Evolutionary conservation across 805 yeast species (phyloP), one percentile per base, ranked within the genome.

Genomic region (Kluyveromyces dobzhanskii): DNA sequence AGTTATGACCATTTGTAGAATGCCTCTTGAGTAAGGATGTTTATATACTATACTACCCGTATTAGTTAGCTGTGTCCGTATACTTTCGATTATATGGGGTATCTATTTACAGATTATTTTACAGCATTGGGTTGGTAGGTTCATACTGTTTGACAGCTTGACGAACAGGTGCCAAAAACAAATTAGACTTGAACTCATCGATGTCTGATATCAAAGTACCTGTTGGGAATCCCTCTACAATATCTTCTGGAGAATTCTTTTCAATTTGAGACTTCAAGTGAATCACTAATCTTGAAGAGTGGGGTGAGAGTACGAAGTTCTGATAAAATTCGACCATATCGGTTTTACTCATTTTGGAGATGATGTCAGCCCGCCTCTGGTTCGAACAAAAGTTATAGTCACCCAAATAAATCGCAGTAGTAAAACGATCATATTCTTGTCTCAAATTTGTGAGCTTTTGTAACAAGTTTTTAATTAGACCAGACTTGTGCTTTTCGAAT

Each of bases 401-500:
- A 4, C 96, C 96, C 41, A 76, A 69, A 23, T 75, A 73, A 41
- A 92, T 81, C 11, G 76, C 69, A 39, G 71, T 67, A 75, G 86
- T 78, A 57, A 75, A 80, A 49, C 79, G 66, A 8, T 64, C 54
- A 35, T 75, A 69, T 61, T 92, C 97, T 56, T 90, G 95, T 39
- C 67, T 64, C 61, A 88, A 67, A 49, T 86, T 87, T 62, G 85
- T 85, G 50, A 74, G 68, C 50, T 82, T 84, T 51, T 83, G 84
- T 30, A 75, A 61, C 48, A 85, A 77, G 57, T 75, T 75, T 41
- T 72, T 70, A 39, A 78, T 59, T 43, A 88, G 69, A 1, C 95
- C 82, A 38, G 70, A 71, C 39, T 83, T 80, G 58, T 81, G 84
- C 48, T 76, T 76, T 14, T 65, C 64, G 50, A 81, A 87, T 41